Percentiles rank a stretch among this genome's conserved stretches.
phyloP scores from a whole-genome alignment of 2,329 filamentous ascomycete genomes.

The Penicillium sp. region DNA sequence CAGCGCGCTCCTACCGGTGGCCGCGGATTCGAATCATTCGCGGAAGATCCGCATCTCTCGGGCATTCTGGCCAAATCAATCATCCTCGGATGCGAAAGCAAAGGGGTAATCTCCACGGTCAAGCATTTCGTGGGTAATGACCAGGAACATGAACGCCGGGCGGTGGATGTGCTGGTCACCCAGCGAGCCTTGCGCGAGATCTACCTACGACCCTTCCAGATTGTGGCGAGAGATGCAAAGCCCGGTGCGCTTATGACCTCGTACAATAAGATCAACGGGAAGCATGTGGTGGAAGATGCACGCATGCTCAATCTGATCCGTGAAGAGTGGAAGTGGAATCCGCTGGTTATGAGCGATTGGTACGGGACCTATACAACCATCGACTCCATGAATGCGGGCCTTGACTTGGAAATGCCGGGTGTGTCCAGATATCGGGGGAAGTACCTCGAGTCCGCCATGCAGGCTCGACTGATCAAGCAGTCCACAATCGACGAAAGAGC shows the following conservation, averaged over 20 bases:
- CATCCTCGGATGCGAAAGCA: slow-evolving; percentile 71
- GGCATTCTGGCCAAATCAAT: slow-evolving; percentile 29
- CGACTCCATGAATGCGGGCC: slow-evolving; percentile 48
- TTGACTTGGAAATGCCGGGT: slow-evolving; percentile 54
- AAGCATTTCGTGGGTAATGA: slow-evolving; percentile 65
- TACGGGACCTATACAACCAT: slow-evolving; percentile 50
- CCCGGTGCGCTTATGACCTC: slow-evolving; percentile 63
- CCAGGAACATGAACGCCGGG: slow-evolving; percentile 51
- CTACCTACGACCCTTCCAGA: slow-evolving; percentile 68
- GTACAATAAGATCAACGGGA: slow-evolving; percentile 63
- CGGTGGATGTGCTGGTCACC: slow-evolving; percentile 48
- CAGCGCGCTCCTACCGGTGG: slow-evolving; percentile 58
- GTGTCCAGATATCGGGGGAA: slow-evolving; percentile 45
- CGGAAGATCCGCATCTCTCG: slow-evolving; percentile 36
- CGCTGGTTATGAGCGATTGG: slow-evolving; percentile 54
- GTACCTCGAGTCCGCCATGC: slow-evolving; percentile 50
- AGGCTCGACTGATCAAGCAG: slow-evolving; percentile 54
- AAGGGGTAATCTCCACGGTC: slow-evolving; percentile 74
- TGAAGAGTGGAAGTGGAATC: slow-evolving; percentile 52
- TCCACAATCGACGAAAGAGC: slow-evolving; percentile 61
- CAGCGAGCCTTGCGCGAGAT: slow-evolving; percentile 65
- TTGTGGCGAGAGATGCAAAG: slow-evolving; percentile 61
- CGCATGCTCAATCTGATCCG: slow-evolving; percentile 50
- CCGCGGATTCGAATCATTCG: slow-evolving; percentile 37
- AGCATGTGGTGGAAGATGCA: slow-evolving; percentile 49